phyloP scores from a whole-genome alignment of 139 green algal genomes.

The Chlamydomonas urium region DNA sequence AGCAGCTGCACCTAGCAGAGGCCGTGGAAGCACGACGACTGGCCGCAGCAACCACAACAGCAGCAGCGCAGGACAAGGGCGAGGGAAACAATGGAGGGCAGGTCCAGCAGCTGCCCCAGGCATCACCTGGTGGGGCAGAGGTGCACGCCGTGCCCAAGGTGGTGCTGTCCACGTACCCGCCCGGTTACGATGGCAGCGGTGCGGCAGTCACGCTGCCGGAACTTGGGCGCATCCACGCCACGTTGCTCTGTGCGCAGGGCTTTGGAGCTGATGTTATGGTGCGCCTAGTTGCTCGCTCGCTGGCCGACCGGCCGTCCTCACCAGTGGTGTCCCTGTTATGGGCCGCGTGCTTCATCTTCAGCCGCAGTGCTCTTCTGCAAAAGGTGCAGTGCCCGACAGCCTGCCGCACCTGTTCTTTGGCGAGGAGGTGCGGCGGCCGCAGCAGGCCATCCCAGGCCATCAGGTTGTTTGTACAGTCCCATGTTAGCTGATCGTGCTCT shows the following conservation, averaged over 20 bases:
- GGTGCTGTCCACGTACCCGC: constrained; percentile 70
- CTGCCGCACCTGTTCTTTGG: constrained; percentile 77
- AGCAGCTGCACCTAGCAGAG: constrained; percentile 40
- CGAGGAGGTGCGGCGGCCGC: constrained; percentile 53
- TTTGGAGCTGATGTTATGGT: constrained; percentile 50
- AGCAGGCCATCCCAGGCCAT: too few species aligned
- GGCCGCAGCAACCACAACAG: background rate
- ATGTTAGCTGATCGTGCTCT: too few species aligned
- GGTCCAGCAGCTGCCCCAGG: too few species aligned
- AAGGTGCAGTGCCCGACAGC: constrained; percentile 17
- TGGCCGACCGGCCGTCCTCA: background rate
- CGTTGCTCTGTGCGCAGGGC: constrained; percentile 51
- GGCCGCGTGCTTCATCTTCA: constrained; percentile 73
- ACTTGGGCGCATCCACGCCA: constrained; percentile 23
- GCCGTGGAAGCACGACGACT: background rate
- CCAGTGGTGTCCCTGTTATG: constrained; percentile 54
- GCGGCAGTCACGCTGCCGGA: constrained; percentile 10
- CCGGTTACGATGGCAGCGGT: constrained; percentile 8
- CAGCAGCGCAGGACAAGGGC: background rate
- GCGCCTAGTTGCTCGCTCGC: constrained; percentile 4
- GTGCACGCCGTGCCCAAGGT: constrained; percentile 9
- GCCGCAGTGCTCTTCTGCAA: constrained; percentile 18
- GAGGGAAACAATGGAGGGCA: background rate
- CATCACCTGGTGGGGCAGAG: background rate
- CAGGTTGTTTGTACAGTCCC: too few species aligned